These are phyloP conservation scores for Eimeria falciformis DNA, from an alignment of 169 alveolate species.

Conservation along the genomic window DNA sequence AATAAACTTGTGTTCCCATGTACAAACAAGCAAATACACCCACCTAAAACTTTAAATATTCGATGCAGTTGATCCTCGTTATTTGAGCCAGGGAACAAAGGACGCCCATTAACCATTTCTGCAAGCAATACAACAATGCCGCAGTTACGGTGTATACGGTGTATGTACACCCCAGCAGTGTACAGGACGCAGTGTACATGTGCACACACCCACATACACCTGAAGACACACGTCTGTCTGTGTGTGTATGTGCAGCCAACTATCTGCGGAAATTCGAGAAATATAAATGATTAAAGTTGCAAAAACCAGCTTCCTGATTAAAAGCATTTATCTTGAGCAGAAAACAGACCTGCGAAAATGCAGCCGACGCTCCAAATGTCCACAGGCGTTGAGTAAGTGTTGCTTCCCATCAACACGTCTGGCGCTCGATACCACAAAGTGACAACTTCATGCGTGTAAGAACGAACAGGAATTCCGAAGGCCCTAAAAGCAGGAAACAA, in stretches of 20 bases:
- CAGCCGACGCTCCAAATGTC: slow-evolving; percentile 99
- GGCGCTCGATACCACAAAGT: slow-evolving; percentile 99
- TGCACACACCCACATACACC: no score
- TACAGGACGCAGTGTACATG: no score
- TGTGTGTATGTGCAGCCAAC: no score
- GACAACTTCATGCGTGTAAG: slow-evolving; percentile 98
- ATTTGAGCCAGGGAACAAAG: slow-evolving; percentile 97
- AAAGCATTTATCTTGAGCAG: no score
- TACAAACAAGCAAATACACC: slow-evolving; percentile 77
- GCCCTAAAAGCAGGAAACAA: slow-evolving; percentile 70
- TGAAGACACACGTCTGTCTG: no score
- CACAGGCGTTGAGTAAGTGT: slow-evolving; percentile 98
- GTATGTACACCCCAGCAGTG: background rate
- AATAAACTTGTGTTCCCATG: background rate
- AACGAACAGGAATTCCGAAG: slow-evolving; percentile 96
- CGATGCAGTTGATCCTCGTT: slow-evolving; percentile 98
- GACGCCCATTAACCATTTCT: slow-evolving; percentile 98
- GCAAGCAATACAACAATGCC: no score
- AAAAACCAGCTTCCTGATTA: no score
- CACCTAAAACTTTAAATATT: slow-evolving; percentile 97
- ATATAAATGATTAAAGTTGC: no score
- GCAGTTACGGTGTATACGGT: no score
- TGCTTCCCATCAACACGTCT: slow-evolving; percentile 99
- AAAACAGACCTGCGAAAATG: slow-evolving; percentile 85
- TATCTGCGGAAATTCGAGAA: no score